Conservation (phyloP, 768 basidiomycete species). For the Leccinellum luteum region DNA sequence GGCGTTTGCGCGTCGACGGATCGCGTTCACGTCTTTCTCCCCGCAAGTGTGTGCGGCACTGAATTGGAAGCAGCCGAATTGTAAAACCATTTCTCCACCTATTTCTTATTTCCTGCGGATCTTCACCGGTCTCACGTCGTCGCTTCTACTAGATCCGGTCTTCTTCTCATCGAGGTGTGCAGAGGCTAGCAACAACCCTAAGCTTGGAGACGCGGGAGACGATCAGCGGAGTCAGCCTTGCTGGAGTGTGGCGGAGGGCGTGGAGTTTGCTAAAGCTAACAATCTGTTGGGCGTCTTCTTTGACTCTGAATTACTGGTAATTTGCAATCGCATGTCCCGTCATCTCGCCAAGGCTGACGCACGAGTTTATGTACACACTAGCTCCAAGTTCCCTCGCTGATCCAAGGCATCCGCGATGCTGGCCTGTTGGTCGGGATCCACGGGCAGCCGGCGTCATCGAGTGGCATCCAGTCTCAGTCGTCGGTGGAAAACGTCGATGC, state of each 20-base stretch:
- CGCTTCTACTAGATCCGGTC: conserved; percentile 71
- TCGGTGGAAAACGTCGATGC: conserved; percentile 64
- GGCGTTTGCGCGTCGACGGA: conserved; percentile 60
- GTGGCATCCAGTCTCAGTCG: conserved; percentile 35
- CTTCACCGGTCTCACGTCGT: conserved; percentile 16
- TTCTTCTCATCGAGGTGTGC: conserved; percentile 93
- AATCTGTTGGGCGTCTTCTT: conserved; percentile 91
- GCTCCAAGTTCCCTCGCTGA: conserved; percentile 87
- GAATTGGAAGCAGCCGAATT: conserved; percentile 99
- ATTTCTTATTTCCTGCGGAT: conserved; percentile 20
- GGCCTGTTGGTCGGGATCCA: conserved; percentile 86
- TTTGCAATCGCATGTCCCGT: conserved; percentile 20
- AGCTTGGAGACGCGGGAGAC: conserved; percentile 41
- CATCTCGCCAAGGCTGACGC: conserved; percentile 13
- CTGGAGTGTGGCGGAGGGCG: conserved; percentile 81
- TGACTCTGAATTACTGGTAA: conserved; percentile 82
- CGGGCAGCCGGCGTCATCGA: conserved; percentile 52
- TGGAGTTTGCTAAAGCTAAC: conserved; percentile 90
- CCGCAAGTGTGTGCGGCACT: conserved; percentile 86
- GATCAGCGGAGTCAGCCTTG: conserved; percentile 48
- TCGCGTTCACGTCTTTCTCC: conserved; percentile 91
- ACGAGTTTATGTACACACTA: conserved; percentile 10
- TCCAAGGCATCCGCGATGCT: conserved; percentile 84
- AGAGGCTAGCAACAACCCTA: conserved; percentile 41
- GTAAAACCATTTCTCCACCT: conserved; percentile 42